phyloP scores from a whole-genome alignment of 805 yeast genomes.

The Candida khao-thaluensis region DNA sequence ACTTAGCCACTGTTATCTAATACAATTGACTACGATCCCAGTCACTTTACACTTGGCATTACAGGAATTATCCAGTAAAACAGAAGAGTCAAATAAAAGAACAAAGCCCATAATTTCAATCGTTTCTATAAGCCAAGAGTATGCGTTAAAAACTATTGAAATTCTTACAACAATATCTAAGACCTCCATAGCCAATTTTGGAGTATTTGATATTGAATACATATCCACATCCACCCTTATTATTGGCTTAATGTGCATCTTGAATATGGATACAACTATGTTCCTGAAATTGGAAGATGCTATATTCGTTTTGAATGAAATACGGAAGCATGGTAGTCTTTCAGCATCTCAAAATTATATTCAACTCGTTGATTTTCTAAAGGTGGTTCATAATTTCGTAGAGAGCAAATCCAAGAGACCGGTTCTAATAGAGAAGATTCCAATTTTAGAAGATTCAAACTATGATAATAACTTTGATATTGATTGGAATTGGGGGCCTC shows the following conservation, averaged over 20 bases:
- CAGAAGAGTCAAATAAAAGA: neutral
- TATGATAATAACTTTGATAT: neutral
- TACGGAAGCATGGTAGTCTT: neutral
- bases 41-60: neutral
- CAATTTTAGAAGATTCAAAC: neutral
- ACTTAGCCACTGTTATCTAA: slow-evolving; percentile 1
- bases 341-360: neutral
- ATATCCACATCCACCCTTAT: slow-evolving; percentile 1
- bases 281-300: neutral
- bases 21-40: slow-evolving; percentile 4
- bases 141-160: neutral
- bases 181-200: neutral
- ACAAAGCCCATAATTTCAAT: neutral
- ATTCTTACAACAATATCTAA: neutral
- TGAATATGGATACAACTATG: neutral
- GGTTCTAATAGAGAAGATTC: neutral
- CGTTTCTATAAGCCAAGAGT: slow-evolving; percentile 3
- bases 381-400: neutral
- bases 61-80: neutral
- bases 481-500: neutral
- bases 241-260: neutral
- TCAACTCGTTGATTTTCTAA: neutral
- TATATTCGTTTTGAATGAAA: neutral
- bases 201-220: slow-evolving; percentile 3
- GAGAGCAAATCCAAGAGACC: neutral